phyloP scores from a whole-genome alignment of 352 stramenopile species.

The Bremia lactucae region DNA sequence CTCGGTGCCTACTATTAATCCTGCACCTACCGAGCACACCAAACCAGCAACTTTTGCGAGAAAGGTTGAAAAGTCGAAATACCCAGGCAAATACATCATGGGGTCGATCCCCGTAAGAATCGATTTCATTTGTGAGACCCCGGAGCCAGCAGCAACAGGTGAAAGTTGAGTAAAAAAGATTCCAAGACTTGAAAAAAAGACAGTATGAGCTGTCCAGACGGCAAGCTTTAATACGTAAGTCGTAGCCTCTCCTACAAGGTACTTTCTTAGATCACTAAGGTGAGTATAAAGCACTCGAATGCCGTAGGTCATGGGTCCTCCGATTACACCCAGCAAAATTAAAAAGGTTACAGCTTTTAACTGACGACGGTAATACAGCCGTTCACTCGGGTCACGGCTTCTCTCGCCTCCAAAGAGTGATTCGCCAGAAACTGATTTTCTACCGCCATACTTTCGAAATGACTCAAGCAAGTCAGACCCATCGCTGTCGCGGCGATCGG shows the following conservation, averaged over 20 bases:
- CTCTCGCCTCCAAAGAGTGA: constrained; percentile 60
- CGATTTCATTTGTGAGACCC: constrained; percentile 83
- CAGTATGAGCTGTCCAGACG: constrained; percentile 57
- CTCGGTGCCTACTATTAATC: constrained; percentile 95
- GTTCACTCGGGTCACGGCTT: constrained; percentile 25
- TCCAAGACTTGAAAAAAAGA: constrained; percentile 53
- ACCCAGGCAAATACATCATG: constrained; percentile 69
- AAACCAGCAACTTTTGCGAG: constrained; percentile 88
- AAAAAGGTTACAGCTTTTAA: constrained; percentile 68
- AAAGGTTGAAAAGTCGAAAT: constrained; percentile 78
- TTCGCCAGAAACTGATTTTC: constrained; percentile 34
- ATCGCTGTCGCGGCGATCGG: constrained; percentile 11
- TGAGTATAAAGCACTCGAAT: constrained; percentile 45
- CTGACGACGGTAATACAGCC: constrained; percentile 49
- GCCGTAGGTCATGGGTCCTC: constrained; percentile 61
- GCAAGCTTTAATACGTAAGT: constrained; percentile 29
- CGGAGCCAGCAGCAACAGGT: constrained; percentile 62
- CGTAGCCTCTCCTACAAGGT: constrained; percentile 29
- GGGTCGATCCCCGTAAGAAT: constrained; percentile 80
- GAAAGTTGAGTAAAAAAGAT: constrained; percentile 62
- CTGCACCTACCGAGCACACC: constrained; percentile 87
- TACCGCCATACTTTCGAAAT: constrained; percentile 26
- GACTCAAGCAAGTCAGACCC: constrained; percentile 30
- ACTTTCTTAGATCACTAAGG: constrained; percentile 31
- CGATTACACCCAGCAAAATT: constrained; percentile 69